These are phyloP conservation scores for Chaetomiaceae sp. DNA, from an alignment of 2,329 filamentous ascomycete genomes.

Conservation along the genomic window DNA sequence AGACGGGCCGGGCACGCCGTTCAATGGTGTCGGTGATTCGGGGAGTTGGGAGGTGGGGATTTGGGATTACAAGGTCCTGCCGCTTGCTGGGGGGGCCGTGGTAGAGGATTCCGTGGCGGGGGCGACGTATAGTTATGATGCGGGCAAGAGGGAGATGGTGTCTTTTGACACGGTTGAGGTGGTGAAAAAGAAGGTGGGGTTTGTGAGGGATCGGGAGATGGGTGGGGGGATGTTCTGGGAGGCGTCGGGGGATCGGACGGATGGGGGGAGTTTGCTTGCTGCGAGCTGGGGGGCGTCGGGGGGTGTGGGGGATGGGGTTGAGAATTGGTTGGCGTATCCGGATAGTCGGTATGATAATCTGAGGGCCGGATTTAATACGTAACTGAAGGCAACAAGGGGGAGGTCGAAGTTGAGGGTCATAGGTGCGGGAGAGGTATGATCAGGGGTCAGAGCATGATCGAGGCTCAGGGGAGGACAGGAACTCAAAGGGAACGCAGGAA, in stretches of 20 bases:
- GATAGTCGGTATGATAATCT: constrained; percentile 53
- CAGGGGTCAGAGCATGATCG: no score
- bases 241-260: constrained; percentile 61
- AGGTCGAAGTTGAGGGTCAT: no score
- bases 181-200: constrained; percentile 58
- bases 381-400: no score
- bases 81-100: constrained; percentile 52
- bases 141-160: constrained; percentile 55
- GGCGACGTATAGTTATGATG: constrained; percentile 69
- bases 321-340: constrained; percentile 49
- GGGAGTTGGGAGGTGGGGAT: constrained; percentile 70
- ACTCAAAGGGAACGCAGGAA: no score
- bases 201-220: constrained; percentile 57
- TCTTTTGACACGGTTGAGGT: constrained; percentile 64
- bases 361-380: constrained; percentile 15
- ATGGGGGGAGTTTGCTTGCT: constrained; percentile 56
- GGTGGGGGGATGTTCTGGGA: constrained; percentile 89
- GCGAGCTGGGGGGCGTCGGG: constrained; percentile 40
- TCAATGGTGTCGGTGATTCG: constrained; percentile 53
- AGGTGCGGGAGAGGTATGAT: no score
- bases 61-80: constrained; percentile 78
- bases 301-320: constrained; percentile 40
- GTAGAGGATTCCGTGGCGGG: constrained; percentile 56
- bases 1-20: constrained; percentile 60
- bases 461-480: no score